phyloP scores from a whole-genome alignment of 345 rosid species.

The Eucalyptus brandiana region DNA sequence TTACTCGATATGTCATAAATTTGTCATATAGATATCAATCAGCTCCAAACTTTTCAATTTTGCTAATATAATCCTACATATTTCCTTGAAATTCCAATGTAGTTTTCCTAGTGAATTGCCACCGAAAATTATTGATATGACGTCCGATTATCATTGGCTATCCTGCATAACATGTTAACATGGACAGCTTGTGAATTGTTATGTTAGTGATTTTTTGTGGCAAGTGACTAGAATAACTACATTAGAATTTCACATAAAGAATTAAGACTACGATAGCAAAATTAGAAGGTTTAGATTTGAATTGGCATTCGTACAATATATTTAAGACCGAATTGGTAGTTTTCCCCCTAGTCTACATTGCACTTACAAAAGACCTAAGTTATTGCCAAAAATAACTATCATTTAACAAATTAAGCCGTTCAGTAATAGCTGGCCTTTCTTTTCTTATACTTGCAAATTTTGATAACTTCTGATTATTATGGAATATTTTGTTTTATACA shows the following conservation, averaged over 20 bases:
- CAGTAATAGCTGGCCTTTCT: background rate
- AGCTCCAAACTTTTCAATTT: background rate
- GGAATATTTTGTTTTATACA: background rate
- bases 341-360: background rate
- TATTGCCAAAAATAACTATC: background rate
- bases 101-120: rapidly evolving
- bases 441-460: background rate
- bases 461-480: background rate
- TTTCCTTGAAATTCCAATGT: rapidly evolving
- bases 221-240: background rate
- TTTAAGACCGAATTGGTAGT: rapidly evolving
- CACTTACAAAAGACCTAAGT: background rate
- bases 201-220: background rate
- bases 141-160: rapidly evolving
- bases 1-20: background rate
- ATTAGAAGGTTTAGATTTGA: rapidly evolving
- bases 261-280: rapidly evolving
- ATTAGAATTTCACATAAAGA: background rate
- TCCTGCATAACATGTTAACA: background rate
- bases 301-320: rapidly evolving
- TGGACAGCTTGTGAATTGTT: rapidly evolving
- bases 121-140: rapidly evolving
- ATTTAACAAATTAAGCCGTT: background rate
- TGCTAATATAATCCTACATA: background rate
- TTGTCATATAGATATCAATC: rapidly evolving